Conservation (phyloP, 2,329 filamentous ascomycete species). For the Penicillium brevicompactum region DNA sequence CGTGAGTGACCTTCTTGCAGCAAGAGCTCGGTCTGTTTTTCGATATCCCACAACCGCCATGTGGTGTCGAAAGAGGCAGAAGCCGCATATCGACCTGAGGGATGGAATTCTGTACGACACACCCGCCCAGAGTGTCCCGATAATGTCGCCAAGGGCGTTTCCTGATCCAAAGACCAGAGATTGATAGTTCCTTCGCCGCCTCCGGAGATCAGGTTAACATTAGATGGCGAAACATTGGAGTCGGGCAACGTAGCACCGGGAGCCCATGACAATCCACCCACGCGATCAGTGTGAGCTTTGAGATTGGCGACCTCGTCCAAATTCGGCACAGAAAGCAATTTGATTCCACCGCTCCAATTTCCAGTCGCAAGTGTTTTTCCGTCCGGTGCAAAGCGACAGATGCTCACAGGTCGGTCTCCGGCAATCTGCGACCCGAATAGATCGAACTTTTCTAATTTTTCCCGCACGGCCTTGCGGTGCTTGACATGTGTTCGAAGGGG, state of each 20-base stretch:
- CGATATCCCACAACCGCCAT: conserved; percentile 94
- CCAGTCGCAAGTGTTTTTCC: conserved; percentile 83
- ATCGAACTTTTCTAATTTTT: conserved; percentile 78
- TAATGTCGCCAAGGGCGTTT: conserved; percentile 80
- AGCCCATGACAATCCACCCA: conserved; percentile 89
- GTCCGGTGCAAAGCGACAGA: conserved; percentile 86
- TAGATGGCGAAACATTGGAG: conserved; percentile 69
- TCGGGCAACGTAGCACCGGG: conserved; percentile 76
- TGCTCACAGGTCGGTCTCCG: conserved; percentile 86
- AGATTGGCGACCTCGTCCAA: conserved; percentile 75
- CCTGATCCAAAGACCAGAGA: conserved; percentile 85
- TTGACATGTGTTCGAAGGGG: conserved; percentile 88
- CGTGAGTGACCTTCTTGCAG: conserved; percentile 93
- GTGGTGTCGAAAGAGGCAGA: conserved; percentile 96
- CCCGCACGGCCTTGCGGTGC: conserved; percentile 86
- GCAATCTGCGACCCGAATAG: conserved; percentile 92
- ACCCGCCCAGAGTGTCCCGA: conserved; percentile 84
- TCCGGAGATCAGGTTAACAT: conserved; percentile 85
- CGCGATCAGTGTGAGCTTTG: conserved; percentile 82
- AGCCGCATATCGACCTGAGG: conserved; percentile 83
- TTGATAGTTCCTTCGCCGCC: conserved; percentile 86
- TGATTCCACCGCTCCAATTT: conserved; percentile 90
- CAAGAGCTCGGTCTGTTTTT: conserved; percentile 78
- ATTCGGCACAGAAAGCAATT: conserved; percentile 79
- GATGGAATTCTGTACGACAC: conserved; percentile 91